A percentile compares a stretch with the other conserved stretches of the same genome.
Evolutionary conservation across 306 rosid species (phyloP).

Genomic region (Vicia faba): DNA sequence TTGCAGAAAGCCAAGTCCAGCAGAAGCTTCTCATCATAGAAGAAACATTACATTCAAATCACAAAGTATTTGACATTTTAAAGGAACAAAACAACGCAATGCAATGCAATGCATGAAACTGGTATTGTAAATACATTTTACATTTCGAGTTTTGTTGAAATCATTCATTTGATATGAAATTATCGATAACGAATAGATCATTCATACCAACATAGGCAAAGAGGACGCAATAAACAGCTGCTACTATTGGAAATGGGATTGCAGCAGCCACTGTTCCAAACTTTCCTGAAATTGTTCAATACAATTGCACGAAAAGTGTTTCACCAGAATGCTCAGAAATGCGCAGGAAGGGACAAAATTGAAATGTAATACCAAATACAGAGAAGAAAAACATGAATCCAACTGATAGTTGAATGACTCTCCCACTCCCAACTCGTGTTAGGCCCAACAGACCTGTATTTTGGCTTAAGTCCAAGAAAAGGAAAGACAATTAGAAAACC

Average conservation of each 20-base stretch:
- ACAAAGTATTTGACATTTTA: too few relatives aligned
- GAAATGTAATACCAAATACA: too few relatives aligned
- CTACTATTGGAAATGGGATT: conserved; percentile 75
- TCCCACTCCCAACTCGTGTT: conserved; percentile 79
- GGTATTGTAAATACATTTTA: conserved; percentile 11
- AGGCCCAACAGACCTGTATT: conserved; percentile 92
- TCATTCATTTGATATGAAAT: background rate
- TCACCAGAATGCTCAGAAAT: too few relatives aligned
- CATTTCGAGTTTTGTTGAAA: conserved; percentile 25
- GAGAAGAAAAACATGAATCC: conserved; percentile 89
- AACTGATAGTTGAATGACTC: too few relatives aligned
- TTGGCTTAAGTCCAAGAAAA: conserved; percentile 54
- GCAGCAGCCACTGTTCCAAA: conserved; percentile 93
- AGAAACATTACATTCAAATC: too few relatives aligned
- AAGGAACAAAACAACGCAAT: conserved; percentile 4
- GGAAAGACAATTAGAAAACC: conserved; percentile 12
- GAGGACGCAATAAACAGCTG: conserved; percentile 83
- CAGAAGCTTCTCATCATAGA: too few relatives aligned
- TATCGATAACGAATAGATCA: background rate
- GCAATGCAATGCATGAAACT: background rate
- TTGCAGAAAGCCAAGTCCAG: too few relatives aligned
- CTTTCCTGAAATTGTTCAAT: conserved; percentile 57
- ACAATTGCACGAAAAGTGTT: conserved; percentile 7
- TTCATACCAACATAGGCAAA: conserved; percentile 80
- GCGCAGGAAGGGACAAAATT: too few relatives aligned